Base-by-base conservation (phyloP, 192 early-diverging fungal genomes). In the Coemansia sp. region DNA sequence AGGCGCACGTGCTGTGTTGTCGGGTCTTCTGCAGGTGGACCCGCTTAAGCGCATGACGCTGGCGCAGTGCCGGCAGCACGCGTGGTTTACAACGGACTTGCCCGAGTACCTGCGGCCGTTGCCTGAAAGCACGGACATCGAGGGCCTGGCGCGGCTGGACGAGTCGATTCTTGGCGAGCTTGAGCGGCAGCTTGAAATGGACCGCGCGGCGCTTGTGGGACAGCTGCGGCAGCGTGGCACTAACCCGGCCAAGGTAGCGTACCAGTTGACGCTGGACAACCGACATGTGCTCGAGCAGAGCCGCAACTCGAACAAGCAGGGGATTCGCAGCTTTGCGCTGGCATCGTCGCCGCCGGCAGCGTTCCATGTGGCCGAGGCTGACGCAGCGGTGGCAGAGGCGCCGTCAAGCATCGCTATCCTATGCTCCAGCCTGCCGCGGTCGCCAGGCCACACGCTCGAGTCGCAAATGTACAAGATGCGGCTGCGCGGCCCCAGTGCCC, bases 161-260 rank as follows among this genome's bases (percentile, higher is more conserved):
- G 89, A 91, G 43, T 73, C 83, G 10, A 87, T 97, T 53, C 84
- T 95, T 8, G 53, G 67, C 0, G 95, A 97, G 63, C 78, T 99
- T 9, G 83, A 76, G 48, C 59, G 62, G 15, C 78, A 83, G 70
- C 61, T 80, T 17, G 67, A 75, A 21, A 72, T 74, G 60, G 62
- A 78, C 48, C 70, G 63, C 48, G 77, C 87, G 35, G 87, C 87
- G 14, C 87, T 99, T 35, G 65, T 87, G 22, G 67, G 81, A 41
- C 93, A 93, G 57, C 72, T 98, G 58, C 80, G 87, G 18, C 90
- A 94, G 68, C 70, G 80, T 7, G 91, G 88, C 53, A 96, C 95
- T 68, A 97, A 96, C 72, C 94, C 93, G 22, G 88, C 96, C 55
- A 95, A 95, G 63, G 97, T 98, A 6, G 93, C 97, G 5, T 98